Evolutionary conservation across 1,284 basidiomycete genomes (phyloP).

Genomic region (Rhodotorula mucilaginosa): DNA sequence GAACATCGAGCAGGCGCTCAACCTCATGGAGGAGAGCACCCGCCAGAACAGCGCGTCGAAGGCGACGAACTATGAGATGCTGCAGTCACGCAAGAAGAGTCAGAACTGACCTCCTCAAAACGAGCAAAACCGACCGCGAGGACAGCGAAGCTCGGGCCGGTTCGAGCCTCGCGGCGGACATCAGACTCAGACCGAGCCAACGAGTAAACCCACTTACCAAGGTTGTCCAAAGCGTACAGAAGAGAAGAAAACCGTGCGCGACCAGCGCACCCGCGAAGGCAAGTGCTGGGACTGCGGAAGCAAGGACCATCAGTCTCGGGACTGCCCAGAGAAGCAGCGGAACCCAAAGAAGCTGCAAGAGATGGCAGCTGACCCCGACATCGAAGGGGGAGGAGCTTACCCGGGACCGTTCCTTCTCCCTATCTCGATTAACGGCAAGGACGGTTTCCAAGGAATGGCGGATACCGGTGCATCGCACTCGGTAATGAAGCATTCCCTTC

Average conservation of each 20-base stretch:
- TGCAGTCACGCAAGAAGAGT: no score
- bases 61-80: not conserved
- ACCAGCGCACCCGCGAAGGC: no score
- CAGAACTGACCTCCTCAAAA: no score
- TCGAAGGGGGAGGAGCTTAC: not conserved
- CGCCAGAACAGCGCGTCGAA: not conserved
- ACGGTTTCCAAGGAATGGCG: not conserved
- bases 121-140: no score
- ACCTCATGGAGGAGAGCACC: not conserved
- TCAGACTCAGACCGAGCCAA: no score
- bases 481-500: not conserved
- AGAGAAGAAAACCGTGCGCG: no score
- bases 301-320: no score
- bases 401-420: not conserved
- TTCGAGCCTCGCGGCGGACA: no score
- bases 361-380: not conserved
- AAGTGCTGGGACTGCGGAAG: no score
- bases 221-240: no score
- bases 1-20: not conserved
- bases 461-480: not conserved
- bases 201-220: no score
- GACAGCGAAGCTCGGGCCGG: no score
- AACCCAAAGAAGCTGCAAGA: not conserved
- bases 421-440: not conserved
- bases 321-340: not conserved